Percentiles rank a stretch among this genome's conserved stretches.
These are phyloP conservation scores for Aspergillus pseudonomiae DNA, from an alignment of 2,329 filamentous ascomycete genomes.

Conservation along the genomic window DNA sequence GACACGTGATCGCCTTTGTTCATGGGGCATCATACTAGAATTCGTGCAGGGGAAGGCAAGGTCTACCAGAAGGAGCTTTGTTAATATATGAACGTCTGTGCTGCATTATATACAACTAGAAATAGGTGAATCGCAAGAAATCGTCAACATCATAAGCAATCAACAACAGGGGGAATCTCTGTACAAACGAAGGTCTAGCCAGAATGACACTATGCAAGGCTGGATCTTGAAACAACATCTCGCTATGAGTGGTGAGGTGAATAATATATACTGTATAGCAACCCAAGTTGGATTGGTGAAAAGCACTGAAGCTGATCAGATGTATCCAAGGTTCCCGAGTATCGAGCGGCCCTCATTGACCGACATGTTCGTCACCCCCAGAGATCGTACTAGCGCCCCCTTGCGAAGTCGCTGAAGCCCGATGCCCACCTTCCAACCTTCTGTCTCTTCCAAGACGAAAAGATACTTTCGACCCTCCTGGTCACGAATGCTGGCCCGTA, in stretches of 20 bases:
- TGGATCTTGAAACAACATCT: conserved; percentile 5
- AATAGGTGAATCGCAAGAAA: background rate
- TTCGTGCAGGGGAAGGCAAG: background rate
- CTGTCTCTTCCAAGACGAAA: conserved; percentile 61
- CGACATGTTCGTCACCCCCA: conserved; percentile 50
- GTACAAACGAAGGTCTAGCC: conserved; percentile 7
- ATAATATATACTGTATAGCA: background rate
- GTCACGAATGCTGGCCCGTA: conserved; percentile 62
- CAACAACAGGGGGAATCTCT: conserved; percentile 12
- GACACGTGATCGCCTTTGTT: background rate
- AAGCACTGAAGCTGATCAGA: background rate
- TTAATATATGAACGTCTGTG: background rate
- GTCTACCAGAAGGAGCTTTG: background rate
- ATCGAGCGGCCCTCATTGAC: conserved; percentile 23
- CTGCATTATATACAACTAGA: conserved; percentile 2
- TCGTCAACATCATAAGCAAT: conserved; percentile 4
- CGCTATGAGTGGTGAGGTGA: background rate
- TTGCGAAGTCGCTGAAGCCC: conserved; percentile 60
- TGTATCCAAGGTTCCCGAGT: conserved; percentile 25
- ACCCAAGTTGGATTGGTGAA: background rate
- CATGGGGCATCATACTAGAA: background rate
- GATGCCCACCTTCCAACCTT: conserved; percentile 65
- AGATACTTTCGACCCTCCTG: conserved; percentile 64
- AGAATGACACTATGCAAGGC: conserved; percentile 4
- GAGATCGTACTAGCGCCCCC: conserved; percentile 57